Base-by-base conservation (phyloP, 2,329 filamentous ascomycete genomes). In the Pezicula neosporulosa region DNA sequence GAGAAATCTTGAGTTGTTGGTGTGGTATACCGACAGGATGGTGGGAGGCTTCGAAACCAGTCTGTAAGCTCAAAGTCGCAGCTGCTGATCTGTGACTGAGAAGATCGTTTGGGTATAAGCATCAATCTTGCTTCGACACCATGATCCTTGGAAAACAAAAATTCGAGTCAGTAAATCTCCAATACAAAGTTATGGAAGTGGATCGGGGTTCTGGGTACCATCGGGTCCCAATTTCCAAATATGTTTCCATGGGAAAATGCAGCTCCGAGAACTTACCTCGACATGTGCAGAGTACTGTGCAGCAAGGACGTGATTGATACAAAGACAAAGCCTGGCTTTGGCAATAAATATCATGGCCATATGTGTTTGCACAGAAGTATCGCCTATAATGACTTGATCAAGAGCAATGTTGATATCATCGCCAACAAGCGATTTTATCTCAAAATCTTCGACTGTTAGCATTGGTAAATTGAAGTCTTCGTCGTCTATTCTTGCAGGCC, bases 391-490 rank as follows among this genome's bases (percentile, higher is more conserved):
- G 27, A 81, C 80, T 69, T 89, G 94, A 54, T 87, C 82, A 12
- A 80, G 72, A 0, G 87, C 80, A 53, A 93, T 78, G 57, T 85
- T 78, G 21, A 81, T 47, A 82, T 80, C n/a, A 87, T 18, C 24
- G 24, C 18, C 82, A 2, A 87, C 77, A n/a, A 91, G 77, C 1
- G 80, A 67, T 45, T 81, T 77, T 58, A 89, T 83, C 63, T 95
- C 90, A 63, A 97, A 96, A 64, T 97, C 91, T 57, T 82, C 77
- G 58, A 93, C 74, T 19, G 82, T 83, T 48, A 96, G 77, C 88
- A 96, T 92, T 1, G 90, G 89, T 38, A 96, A 90, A 65, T 96
- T 89, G 66, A 89, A 95, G 66, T 96, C 91, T 61, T 92, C 88
- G 53, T 90, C 85, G 75, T 93, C 93, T 70, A 96, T 95, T 45